phyloP scores from a whole-genome alignment of 257 asterid species.

The Rehmannia glutinosa region DNA sequence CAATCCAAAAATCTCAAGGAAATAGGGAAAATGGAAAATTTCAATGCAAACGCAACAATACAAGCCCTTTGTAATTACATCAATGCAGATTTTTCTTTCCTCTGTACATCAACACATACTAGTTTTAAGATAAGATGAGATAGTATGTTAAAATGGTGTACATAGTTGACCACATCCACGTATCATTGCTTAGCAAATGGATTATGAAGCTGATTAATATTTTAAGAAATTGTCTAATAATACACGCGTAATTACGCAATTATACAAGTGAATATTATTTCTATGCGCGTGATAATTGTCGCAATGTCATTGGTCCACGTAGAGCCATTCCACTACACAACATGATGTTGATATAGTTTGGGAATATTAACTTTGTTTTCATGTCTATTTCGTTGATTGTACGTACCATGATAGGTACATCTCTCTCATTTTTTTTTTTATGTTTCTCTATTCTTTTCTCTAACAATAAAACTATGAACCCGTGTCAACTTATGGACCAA shows the following conservation, averaged over 20 bases:
- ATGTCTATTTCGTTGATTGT: neutral
- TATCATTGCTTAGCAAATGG: neutral
- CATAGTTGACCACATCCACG: slow-evolving; percentile 5
- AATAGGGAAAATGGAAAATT: too few relatives aligned
- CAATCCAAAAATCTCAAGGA: too few relatives aligned
- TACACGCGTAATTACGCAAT: slow-evolving; percentile 17
- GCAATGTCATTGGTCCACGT: slow-evolving; percentile 24
- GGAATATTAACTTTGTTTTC: neutral
- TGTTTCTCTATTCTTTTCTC: too few relatives aligned
- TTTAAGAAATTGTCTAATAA: neutral
- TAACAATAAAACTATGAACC: too few relatives aligned
- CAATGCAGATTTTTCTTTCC: neutral
- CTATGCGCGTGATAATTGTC: slow-evolving; percentile 26
- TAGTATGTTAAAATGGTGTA: neutral
- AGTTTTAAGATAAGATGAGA: slow-evolving; percentile 4
- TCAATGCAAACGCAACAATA: too few relatives aligned
- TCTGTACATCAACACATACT: slow-evolving; percentile 8
- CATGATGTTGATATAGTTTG: neutral
- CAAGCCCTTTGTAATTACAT: too few relatives aligned
- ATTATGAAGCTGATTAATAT: neutral
- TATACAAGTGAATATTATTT: slow-evolving; percentile 5
- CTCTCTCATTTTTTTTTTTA: too few relatives aligned
- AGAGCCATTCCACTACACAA: neutral
- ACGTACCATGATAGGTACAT: too few relatives aligned
- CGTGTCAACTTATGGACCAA: too few relatives aligned